Base-by-base conservation (phyloP, 2,329 filamentous ascomycete genomes). In the Lachnellula subtilissima region DNA sequence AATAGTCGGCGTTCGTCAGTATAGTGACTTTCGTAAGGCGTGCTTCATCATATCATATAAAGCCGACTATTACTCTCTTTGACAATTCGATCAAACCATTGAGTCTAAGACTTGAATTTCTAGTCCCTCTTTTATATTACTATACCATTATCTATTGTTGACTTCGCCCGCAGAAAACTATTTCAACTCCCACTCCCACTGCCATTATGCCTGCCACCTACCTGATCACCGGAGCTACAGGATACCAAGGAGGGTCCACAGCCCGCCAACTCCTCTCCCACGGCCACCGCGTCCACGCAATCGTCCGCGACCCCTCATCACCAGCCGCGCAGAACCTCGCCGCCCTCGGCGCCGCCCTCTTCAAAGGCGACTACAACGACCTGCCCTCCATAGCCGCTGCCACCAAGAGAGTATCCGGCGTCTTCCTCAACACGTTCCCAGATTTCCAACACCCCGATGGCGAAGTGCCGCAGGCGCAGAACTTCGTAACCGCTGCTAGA, bases 361-460 rank as follows among this genome's bases (percentile, higher is more conserved):
- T 63, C 40, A 32, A 59, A 55, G 58, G 58, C 4, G 54, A 59
- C n/a, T 55, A 45, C 12, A 50, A 52, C 22, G 52, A 61, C 43
- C 23, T 52, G 7, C 4, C 28, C 9, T 46, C 53, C 12, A 52
- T 63, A 32, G 35, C 28, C 4, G 25, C 17, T 19, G 60, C 60
- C 12, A 49, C 50, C 23, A 28, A 32, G 1, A 74, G 75, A 0
- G 61, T 75, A 2, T 59, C 71, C 4, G 60, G 53, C 17, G 28
- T 61, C 14, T 62, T 57, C 52, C 48, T 62, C 12, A 61, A 57
- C 42, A 48, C 53, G 2, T 56, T 55, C 8, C 56, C 58, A 4
- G 50, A 23, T 19, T 50, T 52, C 37, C 23, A 35, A 11, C 48
- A 52, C 17, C 53, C 40, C 4, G 32, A 55, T 9, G 19, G 14